These are phyloP conservation scores for Rhizopus microsporus DNA, from an alignment of 371 early-diverging fungal species.

Conservation along the genomic window DNA sequence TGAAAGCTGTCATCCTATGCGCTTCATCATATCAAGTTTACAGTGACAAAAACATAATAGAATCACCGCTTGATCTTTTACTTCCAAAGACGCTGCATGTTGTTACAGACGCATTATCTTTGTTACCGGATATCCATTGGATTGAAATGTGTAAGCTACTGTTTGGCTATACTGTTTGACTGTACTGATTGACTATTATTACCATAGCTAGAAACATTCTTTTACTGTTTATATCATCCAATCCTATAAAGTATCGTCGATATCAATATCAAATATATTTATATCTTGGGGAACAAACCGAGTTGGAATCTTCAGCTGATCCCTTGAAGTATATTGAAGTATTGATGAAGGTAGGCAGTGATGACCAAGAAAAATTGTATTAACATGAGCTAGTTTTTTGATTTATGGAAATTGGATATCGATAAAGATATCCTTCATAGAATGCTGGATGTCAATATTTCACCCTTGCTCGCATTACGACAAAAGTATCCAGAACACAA, in stretches of 20 bases:
- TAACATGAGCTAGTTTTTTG: slow-evolving; percentile 20
- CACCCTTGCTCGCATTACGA: slow-evolving; percentile 26
- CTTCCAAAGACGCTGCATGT: slow-evolving; percentile 26
- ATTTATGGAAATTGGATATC: slow-evolving; percentile 24
- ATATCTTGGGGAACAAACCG: slow-evolving; percentile 11
- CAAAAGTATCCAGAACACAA: slow-evolving; percentile 12
- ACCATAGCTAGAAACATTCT: slow-evolving; percentile 4
- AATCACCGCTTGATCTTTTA: slow-evolving; percentile 23
- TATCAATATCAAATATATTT: slow-evolving; percentile 31
- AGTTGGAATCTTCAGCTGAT: background rate
- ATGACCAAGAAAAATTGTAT: background rate
- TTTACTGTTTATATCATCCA: slow-evolving; percentile 1
- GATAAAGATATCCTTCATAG: slow-evolving; percentile 24
- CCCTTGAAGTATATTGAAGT: slow-evolving; percentile 16
- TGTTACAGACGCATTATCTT: slow-evolving; percentile 12
- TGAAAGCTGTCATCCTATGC: slow-evolving; percentile 16
- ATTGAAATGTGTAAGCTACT: slow-evolving; percentile 24
- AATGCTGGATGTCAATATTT: slow-evolving; percentile 20
- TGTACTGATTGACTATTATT: background rate
- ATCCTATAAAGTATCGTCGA: slow-evolving; percentile 9
- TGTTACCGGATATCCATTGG: slow-evolving; percentile 21
- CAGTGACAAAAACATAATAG: background rate
- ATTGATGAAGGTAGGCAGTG: slow-evolving; percentile 24
- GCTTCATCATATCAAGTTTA: slow-evolving; percentile 1
- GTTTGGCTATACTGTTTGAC: background rate